Percentiles rank a stretch among this genome's conserved stretches.
These are phyloP conservation scores for Hypoxylon sp. DNA, from an alignment of 2,329 filamentous ascomycete species.

Conservation along the genomic window DNA sequence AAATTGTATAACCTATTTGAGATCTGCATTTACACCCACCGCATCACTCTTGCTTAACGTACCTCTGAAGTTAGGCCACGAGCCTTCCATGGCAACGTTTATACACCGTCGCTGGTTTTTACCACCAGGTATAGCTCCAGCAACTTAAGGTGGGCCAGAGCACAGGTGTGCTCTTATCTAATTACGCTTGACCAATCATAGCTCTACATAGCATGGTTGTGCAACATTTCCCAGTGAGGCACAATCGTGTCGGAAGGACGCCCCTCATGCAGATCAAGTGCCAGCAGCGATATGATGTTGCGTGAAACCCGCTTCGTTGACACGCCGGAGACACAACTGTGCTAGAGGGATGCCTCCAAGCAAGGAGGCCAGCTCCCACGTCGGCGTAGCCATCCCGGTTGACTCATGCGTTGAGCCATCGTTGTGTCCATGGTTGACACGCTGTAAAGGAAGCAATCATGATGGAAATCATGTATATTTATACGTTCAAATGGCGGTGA, in stretches of 20 bases:
- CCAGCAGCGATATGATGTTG: neutral
- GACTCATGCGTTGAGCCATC: neutral
- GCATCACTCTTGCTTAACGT: no score
- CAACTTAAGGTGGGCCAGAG: neutral
- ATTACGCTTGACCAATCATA: constrained; percentile 15
- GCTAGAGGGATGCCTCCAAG: constrained; percentile 10
- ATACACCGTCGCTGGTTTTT: neutral
- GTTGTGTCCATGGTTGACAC: constrained; percentile 10
- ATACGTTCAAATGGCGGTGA: constrained; percentile 34
- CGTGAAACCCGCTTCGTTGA: no score
- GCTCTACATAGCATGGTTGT: neutral
- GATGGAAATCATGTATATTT: constrained; percentile 6
- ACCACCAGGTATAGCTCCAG: neutral
- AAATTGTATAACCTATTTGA: no score
- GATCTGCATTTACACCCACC: no score
- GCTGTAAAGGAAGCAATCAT: neutral
- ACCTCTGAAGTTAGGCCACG: neutral
- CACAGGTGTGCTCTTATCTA: constrained; percentile 29
- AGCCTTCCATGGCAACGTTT: neutral
- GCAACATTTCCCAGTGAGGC: neutral
- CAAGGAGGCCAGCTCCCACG: neutral
- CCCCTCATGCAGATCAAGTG: neutral
- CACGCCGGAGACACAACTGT: constrained; percentile 21
- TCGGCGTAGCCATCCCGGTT: neutral
- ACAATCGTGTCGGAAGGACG: constrained; percentile 16